phyloP scores from a whole-genome alignment of 441 rosid species.

The Syzygium malaccense region DNA sequence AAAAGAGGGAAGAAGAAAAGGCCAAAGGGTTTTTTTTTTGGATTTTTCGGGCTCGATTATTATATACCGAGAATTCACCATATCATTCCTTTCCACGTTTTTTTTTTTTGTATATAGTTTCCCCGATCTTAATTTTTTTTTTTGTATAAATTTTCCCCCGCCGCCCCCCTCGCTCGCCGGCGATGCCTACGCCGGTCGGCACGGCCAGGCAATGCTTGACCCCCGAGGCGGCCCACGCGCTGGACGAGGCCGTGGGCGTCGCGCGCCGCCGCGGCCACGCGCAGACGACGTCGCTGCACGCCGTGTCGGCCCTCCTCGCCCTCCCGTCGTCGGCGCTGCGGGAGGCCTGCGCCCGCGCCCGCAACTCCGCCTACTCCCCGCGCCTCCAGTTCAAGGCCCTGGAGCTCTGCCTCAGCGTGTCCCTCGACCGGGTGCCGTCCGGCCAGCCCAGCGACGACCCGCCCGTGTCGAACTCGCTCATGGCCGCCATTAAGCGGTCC shows the following conservation, averaged over 20 bases:
- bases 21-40: not conserved
- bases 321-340: constrained; percentile 71
- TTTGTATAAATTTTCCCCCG: not conserved
- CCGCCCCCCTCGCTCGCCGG: constrained; percentile 22
- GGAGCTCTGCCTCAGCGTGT: constrained; percentile 76
- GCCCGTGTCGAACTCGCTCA: constrained; percentile 78
- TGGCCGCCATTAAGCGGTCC: constrained; percentile 90
- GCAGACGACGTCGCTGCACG: constrained; percentile 90
- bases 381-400: constrained; percentile 85
- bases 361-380: constrained; percentile 59
- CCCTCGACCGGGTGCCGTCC: constrained; percentile 74
- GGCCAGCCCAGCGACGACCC: constrained; percentile 49
- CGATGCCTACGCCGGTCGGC: constrained; percentile 91
- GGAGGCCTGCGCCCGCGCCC: constrained; percentile 71
- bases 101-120: not conserved
- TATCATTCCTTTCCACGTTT: not conserved
- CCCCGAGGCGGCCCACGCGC: constrained; percentile 65
- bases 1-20: rapidly evolving
- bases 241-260: constrained; percentile 71
- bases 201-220: constrained; percentile 84
- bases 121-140: not conserved
- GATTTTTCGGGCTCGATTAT: constrained; percentile 1
- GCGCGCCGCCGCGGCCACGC: constrained; percentile 71
- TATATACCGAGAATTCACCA: not conserved
- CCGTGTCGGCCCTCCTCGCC: constrained; percentile 67